Conservation (phyloP, 208 protist species). For the Ichthyophonus hoferi region DNA sequence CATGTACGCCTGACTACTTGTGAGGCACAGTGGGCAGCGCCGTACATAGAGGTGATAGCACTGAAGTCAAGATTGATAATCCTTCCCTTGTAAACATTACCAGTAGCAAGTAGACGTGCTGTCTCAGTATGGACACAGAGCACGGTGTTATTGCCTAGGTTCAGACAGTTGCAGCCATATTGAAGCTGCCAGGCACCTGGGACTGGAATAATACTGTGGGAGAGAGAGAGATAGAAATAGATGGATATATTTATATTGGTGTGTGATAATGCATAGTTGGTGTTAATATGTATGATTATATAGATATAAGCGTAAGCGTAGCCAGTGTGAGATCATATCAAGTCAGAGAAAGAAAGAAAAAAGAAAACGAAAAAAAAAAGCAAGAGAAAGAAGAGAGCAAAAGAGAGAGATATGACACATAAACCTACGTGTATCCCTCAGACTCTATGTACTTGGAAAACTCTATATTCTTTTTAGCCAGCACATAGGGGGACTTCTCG, state of each 20-base stretch:
- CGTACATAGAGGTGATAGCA: slow-evolving; percentile 57
- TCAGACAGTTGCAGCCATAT: slow-evolving; percentile 55
- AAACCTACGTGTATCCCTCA: slow-evolving; percentile 54
- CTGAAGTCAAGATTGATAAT: slow-evolving; percentile 51
- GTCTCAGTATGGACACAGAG: slow-evolving; percentile 28
- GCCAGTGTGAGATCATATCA: too few relatives aligned
- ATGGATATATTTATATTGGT: too few relatives aligned
- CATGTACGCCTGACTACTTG: too few relatives aligned
- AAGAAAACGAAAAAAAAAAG: too few relatives aligned
- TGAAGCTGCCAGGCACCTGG: slow-evolving; percentile 53
- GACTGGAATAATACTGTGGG: slow-evolving; percentile 43
- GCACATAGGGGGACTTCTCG: not conserved
- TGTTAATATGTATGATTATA: too few relatives aligned
- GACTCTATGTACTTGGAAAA: slow-evolving; percentile 45
- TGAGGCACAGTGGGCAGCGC: slow-evolving; percentile 51
- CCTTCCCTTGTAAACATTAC: slow-evolving; percentile 20
- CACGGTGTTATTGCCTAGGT: slow-evolving; percentile 49
- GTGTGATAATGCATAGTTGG: too few relatives aligned
- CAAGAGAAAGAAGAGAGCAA: too few relatives aligned
- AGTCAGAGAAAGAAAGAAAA: too few relatives aligned
- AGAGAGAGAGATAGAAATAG: too few relatives aligned
- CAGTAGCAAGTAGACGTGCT: slow-evolving; percentile 46
- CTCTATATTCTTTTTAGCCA: slow-evolving; percentile 42
- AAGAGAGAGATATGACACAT: too few relatives aligned
- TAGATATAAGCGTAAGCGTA: too few relatives aligned